phyloP scores from a whole-genome alignment of 371 early-diverging fungal species.

The Capillidium rhysosporum region DNA sequence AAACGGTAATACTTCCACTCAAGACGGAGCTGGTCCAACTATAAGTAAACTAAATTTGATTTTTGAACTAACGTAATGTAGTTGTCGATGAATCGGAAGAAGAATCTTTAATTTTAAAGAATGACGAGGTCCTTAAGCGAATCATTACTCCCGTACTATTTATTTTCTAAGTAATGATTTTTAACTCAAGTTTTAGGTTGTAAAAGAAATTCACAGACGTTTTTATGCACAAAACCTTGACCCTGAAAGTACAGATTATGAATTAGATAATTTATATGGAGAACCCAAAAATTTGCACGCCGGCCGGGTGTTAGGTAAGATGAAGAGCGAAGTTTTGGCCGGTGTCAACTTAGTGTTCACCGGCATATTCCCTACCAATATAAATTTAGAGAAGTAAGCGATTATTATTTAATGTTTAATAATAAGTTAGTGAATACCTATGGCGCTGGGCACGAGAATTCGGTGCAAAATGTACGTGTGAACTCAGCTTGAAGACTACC shows the following conservation, averaged over 20 bases:
- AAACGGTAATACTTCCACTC: not conserved
- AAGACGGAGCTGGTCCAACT: slow-evolving; percentile 9
- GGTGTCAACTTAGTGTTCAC: slow-evolving; percentile 28
- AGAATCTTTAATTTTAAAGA: slow-evolving; percentile 6
- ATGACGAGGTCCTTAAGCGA: slow-evolving; percentile 1
- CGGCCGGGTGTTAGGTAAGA: slow-evolving; percentile 17
- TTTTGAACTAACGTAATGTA: slow-evolving; percentile 10
- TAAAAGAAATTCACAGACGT: slow-evolving; percentile 24
- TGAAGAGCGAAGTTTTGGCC: slow-evolving; percentile 21
- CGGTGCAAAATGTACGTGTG: slow-evolving; percentile 40
- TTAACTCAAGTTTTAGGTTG: slow-evolving; percentile 14
- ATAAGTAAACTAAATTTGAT: slow-evolving; percentile 10
- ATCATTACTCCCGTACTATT: not conserved
- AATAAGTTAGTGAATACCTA: slow-evolving; percentile 28
- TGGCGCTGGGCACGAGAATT: slow-evolving; percentile 49
- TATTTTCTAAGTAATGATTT: not conserved
- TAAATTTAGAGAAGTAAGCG: slow-evolving; percentile 14
- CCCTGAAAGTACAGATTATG: not conserved
- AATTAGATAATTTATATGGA: not conserved
- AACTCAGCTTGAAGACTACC: slow-evolving; percentile 33
- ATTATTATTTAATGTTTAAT: slow-evolving; percentile 14
- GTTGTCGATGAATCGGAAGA: slow-evolving; percentile 21
- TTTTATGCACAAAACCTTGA: slow-evolving; percentile 24
- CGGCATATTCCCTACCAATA: slow-evolving; percentile 27
- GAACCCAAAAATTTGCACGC: not conserved